These are phyloP conservation scores for Corylus heterophylla DNA, from an alignment of 306 rosid genomes.

Conservation along the genomic window DNA sequence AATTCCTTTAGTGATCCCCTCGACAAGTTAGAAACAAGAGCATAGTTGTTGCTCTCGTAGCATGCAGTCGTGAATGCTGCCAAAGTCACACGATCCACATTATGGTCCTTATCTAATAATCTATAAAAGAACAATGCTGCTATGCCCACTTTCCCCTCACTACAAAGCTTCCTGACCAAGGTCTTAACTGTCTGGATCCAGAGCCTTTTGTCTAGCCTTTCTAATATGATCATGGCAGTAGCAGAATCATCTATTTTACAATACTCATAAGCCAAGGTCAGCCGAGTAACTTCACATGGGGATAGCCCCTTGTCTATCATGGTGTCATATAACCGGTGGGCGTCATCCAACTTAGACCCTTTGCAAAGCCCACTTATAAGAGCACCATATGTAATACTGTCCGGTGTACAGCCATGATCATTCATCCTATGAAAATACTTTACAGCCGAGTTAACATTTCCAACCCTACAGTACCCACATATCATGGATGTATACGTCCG, in stretches of 20 bases:
- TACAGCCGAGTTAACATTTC: constrained; percentile 53
- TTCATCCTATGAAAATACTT: constrained; percentile 66
- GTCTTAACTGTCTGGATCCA: constrained; percentile 74
- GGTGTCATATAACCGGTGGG: constrained; percentile 53
- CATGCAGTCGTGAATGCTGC: constrained; percentile 81
- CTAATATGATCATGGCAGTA: constrained; percentile 68
- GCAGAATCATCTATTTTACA: constrained; percentile 67
- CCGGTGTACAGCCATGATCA: constrained; percentile 68
- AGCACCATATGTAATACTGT: constrained; percentile 66
- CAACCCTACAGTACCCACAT: constrained; percentile 76
- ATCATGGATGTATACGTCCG: constrained; percentile 87
- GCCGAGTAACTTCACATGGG: constrained; percentile 90
- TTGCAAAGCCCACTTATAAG: constrained; percentile 88
- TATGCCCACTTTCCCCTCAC: constrained; percentile 77
- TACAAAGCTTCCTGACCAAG: constrained; percentile 74
- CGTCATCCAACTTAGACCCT: constrained; percentile 67
- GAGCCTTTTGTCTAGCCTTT: constrained; percentile 62
- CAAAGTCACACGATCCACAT: constrained; percentile 68
- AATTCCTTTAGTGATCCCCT: constrained; percentile 58
- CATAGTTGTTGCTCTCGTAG: constrained; percentile 76
- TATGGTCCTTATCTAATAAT: constrained; percentile 59
- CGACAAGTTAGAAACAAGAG: constrained; percentile 68
- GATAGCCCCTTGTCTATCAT: constrained; percentile 75
- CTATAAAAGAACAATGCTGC: constrained; percentile 82
- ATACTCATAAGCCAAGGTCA: constrained; percentile 73